A percentile compares a stretch with the other conserved stretches of the same genome.
Evolutionary conservation across 441 rosid genomes (phyloP).

Genomic region (Arabidopsis hybrid): DNA sequence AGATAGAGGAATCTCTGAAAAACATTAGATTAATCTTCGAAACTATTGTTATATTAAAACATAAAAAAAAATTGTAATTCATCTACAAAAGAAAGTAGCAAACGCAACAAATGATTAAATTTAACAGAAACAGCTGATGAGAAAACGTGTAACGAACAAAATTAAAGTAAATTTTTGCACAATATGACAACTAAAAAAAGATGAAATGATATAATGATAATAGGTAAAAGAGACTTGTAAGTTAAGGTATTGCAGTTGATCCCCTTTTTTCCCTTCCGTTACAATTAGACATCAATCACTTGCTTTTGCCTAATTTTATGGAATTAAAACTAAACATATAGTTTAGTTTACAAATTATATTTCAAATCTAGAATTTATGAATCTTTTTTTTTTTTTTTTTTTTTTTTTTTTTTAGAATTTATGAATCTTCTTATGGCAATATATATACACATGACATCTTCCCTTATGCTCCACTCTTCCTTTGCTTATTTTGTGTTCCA

Average conservation of each 20-base stretch:
- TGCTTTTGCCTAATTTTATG: slow-evolving; percentile 32
- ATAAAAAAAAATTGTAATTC: neutral
- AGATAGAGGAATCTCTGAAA: neutral
- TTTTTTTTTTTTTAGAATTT: too few relatives aligned
- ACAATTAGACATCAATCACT: slow-evolving; percentile 24
- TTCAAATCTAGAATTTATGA: too few relatives aligned
- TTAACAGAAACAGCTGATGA: neutral
- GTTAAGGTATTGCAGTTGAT: slow-evolving; percentile 17
- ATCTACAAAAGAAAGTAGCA: neutral
- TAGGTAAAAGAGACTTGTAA: slow-evolving; percentile 17
- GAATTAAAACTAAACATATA: neutral
- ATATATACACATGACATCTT: slow-evolving; percentile 9
- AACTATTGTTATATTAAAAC: neutral
- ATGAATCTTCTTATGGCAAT: slow-evolving; percentile 3
- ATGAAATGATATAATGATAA: neutral
- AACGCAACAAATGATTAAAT: neutral
- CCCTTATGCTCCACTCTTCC: slow-evolving; percentile 33
- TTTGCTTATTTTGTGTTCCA: slow-evolving; percentile 11
- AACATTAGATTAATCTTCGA: neutral
- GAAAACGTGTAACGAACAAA: slow-evolving; percentile 1
- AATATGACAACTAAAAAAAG: slow-evolving; percentile 9
- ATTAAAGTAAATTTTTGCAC: neutral
- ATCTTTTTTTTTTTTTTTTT: too few relatives aligned
- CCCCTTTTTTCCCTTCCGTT: neutral
- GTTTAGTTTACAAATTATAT: neutral